Conservation (phyloP, 176 grass and related monocot species). For the Pontederia paniculata region DNA sequence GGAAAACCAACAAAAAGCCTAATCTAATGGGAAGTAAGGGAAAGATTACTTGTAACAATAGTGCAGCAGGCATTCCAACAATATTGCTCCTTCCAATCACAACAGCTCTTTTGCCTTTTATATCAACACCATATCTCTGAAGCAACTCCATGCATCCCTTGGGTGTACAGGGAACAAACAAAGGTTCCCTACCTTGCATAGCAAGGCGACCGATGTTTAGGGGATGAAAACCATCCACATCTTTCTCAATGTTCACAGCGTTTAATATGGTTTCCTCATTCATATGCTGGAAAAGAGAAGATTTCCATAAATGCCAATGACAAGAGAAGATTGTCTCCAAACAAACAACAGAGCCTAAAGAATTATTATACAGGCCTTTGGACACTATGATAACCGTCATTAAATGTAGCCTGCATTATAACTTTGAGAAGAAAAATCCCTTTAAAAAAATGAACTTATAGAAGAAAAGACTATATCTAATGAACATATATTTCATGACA, state of each 20-base stretch:
- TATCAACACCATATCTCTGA: constrained; percentile 58
- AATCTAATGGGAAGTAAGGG: not conserved
- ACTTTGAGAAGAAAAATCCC: too few species aligned
- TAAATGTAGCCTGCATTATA: too few species aligned
- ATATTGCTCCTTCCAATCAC: constrained; percentile 92
- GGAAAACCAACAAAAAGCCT: constrained; percentile 8
- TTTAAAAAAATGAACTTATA: too few species aligned
- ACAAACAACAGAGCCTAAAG: too few species aligned
- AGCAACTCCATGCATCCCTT: constrained; percentile 98
- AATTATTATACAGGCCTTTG: too few species aligned
- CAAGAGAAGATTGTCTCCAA: not conserved
- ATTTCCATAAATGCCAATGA: not conserved
- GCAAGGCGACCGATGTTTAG: constrained; percentile 90
- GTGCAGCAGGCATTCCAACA: constrained; percentile 83
- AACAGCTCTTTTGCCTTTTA: constrained; percentile 83
- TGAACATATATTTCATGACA: too few species aligned
- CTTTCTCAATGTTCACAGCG: constrained; percentile 76
- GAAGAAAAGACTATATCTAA: too few species aligned
- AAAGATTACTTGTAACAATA: constrained; percentile 82
- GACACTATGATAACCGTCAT: too few species aligned
- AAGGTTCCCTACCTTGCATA: constrained; percentile 84
- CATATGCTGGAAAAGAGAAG: constrained; percentile 59
- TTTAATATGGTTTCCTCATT: constrained; percentile 85
- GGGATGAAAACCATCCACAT: constrained; percentile 91
- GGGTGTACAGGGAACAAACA: constrained; percentile 96